Conservation (phyloP, 495 filamentous ascomycete species). For the Aspergillus asperescens region DNA sequence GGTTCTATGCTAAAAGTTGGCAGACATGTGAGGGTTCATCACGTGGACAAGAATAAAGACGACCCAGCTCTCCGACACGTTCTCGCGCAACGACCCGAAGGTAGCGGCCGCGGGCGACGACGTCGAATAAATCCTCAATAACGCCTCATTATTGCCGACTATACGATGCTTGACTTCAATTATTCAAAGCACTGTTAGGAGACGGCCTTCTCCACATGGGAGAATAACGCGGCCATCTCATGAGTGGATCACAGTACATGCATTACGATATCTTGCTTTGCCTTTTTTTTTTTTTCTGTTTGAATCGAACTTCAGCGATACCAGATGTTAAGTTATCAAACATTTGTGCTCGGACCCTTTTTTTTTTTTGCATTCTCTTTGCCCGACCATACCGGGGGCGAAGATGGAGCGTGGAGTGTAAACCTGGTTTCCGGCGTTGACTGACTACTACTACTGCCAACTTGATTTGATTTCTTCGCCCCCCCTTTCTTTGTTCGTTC, state of each 20-base stretch:
- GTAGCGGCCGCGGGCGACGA: constrained; percentile 75
- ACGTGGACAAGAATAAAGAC: constrained; percentile 79
- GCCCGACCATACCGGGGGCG: not conserved
- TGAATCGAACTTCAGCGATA: constrained; percentile 13
- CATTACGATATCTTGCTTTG: constrained; percentile 21
- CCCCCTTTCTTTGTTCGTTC: not conserved
- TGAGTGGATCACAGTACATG: constrained; percentile 18
- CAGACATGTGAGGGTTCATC: constrained; percentile 86
- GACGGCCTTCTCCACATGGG: constrained; percentile 10
- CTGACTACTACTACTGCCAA: too few relatives aligned
- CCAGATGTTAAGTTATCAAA: constrained; percentile 19
- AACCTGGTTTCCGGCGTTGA: not conserved
- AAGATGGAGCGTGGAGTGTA: constrained; percentile 13
- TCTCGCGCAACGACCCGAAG: constrained; percentile 75
- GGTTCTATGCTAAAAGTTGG: constrained; percentile 10
- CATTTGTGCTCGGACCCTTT: constrained; percentile 2
- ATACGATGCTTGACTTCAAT: not conserved
- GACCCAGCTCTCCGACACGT: constrained; percentile 75
- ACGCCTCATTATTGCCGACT: constrained; percentile 3
- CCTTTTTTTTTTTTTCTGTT: not conserved
- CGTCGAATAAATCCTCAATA: constrained; percentile 48
- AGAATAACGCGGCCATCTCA: constrained; percentile 14
- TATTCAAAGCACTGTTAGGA: not conserved
- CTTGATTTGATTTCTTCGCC: not conserved
- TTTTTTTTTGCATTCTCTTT: constrained; percentile 14